Conservation (phyloP, 164 flowering plant species). For the Nymphaea colorata region DNA sequence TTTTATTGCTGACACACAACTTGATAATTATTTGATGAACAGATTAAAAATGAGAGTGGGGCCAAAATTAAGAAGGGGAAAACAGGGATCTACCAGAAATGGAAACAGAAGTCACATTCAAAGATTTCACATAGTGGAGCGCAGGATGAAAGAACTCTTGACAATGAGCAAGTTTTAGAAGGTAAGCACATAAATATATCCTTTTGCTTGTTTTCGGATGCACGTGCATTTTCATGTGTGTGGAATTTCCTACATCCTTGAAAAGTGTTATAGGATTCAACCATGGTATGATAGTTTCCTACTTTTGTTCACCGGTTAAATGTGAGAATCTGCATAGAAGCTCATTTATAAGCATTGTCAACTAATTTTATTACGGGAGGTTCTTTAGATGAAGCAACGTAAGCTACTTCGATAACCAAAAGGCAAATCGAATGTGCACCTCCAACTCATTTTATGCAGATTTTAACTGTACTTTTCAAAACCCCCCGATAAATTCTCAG, state of each 20-base stretch:
- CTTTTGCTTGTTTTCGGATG: too few relatives aligned
- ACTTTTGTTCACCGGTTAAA: background rate
- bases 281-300: background rate
- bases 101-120: constrained; percentile 70
- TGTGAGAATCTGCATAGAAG: background rate
- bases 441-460: too few relatives aligned
- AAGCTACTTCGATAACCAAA: too few relatives aligned
- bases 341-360: background rate
- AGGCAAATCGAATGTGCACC: too few relatives aligned
- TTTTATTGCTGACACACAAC: background rate
- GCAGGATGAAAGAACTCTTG: constrained; percentile 30
- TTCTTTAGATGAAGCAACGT: too few relatives aligned
- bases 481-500: too few relatives aligned
- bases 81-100: constrained; percentile 86
- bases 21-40: background rate
- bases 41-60: constrained; percentile 90
- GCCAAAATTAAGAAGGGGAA: constrained; percentile 55
- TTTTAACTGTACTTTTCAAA: too few relatives aligned
- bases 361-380: too few relatives aligned
- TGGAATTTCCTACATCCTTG: background rate
- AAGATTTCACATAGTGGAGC: constrained; percentile 38
- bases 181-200: constrained; percentile 20
- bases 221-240: background rate
- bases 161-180: constrained; percentile 18
- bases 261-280: background rate